phyloP scores from a whole-genome alignment of 2,329 filamentous ascomycete genomes.

The Ceratocystis variospora region DNA sequence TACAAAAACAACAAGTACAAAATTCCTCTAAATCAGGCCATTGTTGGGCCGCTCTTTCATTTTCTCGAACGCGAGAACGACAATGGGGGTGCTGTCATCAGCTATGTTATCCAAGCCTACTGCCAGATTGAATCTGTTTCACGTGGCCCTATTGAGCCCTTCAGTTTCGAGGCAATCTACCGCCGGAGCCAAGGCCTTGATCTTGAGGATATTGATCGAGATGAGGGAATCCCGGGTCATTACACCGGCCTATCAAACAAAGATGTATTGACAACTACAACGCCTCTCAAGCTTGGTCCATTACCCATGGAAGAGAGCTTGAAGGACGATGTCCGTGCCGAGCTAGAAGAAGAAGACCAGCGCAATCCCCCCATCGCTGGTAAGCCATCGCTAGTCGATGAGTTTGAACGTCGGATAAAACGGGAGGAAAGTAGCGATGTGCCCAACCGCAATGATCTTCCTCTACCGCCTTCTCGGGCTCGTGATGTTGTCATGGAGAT shows the following conservation, averaged over 20 bases:
- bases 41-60: constrained; percentile 69
- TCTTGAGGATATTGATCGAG: constrained; percentile 48
- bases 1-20: constrained; percentile 82
- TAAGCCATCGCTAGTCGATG: constrained; percentile 62
- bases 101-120: constrained; percentile 52
- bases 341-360: constrained; percentile 75
- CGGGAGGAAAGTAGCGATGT: constrained; percentile 77
- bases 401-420: constrained; percentile 80
- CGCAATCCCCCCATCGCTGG: constrained; percentile 58
- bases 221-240: constrained; percentile 49
- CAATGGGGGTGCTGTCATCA: constrained; percentile 64
- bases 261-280: constrained; percentile 43
- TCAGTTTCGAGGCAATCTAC: constrained; percentile 47
- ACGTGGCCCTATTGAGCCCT: constrained; percentile 50
- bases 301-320: constrained; percentile 73
- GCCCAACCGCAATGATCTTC: constrained; percentile 64
- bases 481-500: constrained; percentile 90
- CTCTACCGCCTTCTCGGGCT: constrained; percentile 74
- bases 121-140: constrained; percentile 45
- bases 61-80: constrained; percentile 80
- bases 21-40: constrained; percentile 73
- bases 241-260: constrained; percentile 49
- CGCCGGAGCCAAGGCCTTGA: constrained; percentile 46
- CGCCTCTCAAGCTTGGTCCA: constrained; percentile 60
- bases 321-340: constrained; percentile 71